These are phyloP conservation scores for Malus domestica DNA, from an alignment of 306 rosid species.

Conservation along the genomic window ASM211411v1 NC_041799.1:8339001-8339500, in stretches of 20 bases:
- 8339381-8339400: neutral
- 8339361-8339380: neutral
- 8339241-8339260: slow-evolving; percentile 38
- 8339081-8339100: neutral
- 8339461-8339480: neutral
- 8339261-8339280: neutral
- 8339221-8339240: slow-evolving; percentile 85
- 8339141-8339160: slow-evolving; percentile 53
- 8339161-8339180: slow-evolving; percentile 88
- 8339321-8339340: neutral
- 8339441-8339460: neutral
- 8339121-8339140: neutral
- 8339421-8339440: too few relatives aligned
- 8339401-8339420: too few relatives aligned
- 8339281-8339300: neutral
- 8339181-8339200: slow-evolving; percentile 79
- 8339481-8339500: neutral
- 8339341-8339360: neutral
- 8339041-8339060: too few relatives aligned
- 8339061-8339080: neutral
- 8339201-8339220: slow-evolving; percentile 90
- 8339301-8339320: neutral
- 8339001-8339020: too few relatives aligned
- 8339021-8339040: too few relatives aligned
- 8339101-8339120: neutral